Percentiles rank a stretch among this genome's conserved stretches.
Evolutionary conservation across 2,329 filamentous ascomycete species (phyloP).

Genomic region (Zymoseptoria pseudotritici): DNA sequence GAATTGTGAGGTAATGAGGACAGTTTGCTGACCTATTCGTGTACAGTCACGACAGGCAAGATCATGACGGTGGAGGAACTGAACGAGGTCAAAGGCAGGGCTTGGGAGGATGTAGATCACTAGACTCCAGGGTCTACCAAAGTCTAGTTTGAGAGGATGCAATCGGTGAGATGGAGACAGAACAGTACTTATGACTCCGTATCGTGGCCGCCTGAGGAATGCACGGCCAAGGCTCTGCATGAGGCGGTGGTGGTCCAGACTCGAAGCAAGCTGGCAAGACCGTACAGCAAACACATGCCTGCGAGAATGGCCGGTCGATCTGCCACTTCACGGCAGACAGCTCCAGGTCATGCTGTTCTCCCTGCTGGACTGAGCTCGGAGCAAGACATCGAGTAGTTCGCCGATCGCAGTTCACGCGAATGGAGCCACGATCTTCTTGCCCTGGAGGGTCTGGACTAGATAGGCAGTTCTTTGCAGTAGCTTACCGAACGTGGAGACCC

Average conservation of each 20-base stretch:
- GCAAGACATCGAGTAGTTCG: background rate
- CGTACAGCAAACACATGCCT: too few relatives aligned
- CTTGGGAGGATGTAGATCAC: slow-evolving; percentile 68
- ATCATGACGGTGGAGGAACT: slow-evolving; percentile 83
- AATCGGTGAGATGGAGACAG: background rate
- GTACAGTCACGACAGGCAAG: slow-evolving; percentile 70
- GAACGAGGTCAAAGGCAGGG: slow-evolving; percentile 74
- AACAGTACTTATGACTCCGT: background rate
- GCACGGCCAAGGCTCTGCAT: background rate
- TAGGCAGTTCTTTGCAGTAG: too few relatives aligned
- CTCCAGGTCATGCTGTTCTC: background rate
- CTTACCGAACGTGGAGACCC: too few relatives aligned
- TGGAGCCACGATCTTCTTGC: too few relatives aligned
- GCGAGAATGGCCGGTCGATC: background rate
- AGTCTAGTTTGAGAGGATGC: slow-evolving; percentile 1
- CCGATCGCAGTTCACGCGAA: background rate
- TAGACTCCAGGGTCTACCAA: background rate
- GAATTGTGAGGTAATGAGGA: background rate
- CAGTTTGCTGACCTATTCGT: background rate
- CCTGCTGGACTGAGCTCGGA: background rate
- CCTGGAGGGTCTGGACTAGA: too few relatives aligned
- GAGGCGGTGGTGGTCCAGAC: background rate
- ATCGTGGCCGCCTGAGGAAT: background rate
- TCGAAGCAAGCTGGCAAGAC: background rate
- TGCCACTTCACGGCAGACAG: background rate